phyloP scores from a whole-genome alignment of 768 basidiomycete genomes.

The Fibroporia radiculosa region DNA sequence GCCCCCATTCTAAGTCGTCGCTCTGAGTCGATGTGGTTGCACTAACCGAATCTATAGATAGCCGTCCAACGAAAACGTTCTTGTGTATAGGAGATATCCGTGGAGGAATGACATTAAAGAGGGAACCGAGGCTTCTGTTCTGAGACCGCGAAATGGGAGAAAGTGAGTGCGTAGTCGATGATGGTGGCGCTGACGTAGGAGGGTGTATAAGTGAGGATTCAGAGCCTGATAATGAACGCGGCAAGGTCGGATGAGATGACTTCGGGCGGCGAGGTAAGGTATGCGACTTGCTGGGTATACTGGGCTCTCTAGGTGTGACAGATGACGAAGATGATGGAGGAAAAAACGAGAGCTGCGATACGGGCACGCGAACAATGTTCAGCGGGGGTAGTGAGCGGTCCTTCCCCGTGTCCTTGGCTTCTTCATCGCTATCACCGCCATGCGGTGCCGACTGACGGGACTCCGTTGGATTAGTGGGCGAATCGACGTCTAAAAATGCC shows the following conservation, averaged over 20 bases:
- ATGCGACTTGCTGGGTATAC: not conserved
- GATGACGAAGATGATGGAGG: conserved; percentile 15
- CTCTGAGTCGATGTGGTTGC: conserved; percentile 17
- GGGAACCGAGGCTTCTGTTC: conserved; percentile 7
- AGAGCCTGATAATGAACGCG: not conserved
- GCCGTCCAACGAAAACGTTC: conserved; percentile 8
- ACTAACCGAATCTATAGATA: conserved; percentile 20
- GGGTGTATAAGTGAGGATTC: conserved; percentile 6
- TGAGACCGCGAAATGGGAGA: conserved; percentile 5
- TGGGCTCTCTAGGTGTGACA: not conserved
- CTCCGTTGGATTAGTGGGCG: not conserved
- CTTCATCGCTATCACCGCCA: not conserved
- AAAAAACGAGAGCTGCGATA: conserved; percentile 25
- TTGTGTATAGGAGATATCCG: conserved; percentile 3
- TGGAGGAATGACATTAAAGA: conserved; percentile 12
- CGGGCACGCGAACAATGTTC: conserved; percentile 23
- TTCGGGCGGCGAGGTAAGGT: conserved; percentile 1
- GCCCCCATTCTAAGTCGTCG: conserved; percentile 21
- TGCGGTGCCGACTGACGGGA: not conserved
- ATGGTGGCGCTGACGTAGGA: conserved; percentile 6
- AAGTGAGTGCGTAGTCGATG: conserved; percentile 1
- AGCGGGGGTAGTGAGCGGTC: conserved; percentile 5
- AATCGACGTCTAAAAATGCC: conserved; percentile 12
- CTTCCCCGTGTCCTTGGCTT: too few relatives aligned
- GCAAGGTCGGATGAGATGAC: not conserved